Conservation (phyloP, 768 basidiomycete species). For the Psilocybe tampanensis region DNA sequence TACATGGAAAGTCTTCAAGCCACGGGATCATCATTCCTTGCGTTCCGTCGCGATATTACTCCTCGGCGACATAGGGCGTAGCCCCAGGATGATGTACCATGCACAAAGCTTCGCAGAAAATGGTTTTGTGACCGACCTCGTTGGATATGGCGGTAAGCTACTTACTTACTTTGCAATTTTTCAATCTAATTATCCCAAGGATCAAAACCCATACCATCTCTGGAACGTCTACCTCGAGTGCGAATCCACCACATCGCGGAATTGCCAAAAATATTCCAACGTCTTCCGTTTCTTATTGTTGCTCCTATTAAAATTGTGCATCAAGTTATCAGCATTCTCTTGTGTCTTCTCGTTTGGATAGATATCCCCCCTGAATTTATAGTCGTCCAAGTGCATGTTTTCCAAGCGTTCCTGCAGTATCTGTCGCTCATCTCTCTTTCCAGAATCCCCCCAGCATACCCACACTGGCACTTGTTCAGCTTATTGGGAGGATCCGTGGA, state of each 20-base stretch:
- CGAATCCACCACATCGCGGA: slow-evolving; percentile 69
- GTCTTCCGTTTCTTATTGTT: slow-evolving; percentile 66
- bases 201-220: slow-evolving; percentile 73
- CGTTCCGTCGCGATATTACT: slow-evolving; percentile 89
- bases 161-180: not conserved
- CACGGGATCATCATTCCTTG: slow-evolving; percentile 40
- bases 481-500: slow-evolving; percentile 66
- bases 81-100: slow-evolving; percentile 99
- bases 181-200: slow-evolving; percentile 44
- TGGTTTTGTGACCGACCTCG: slow-evolving; percentile 74
- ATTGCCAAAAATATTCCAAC: slow-evolving; percentile 54
- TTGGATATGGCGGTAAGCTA: slow-evolving; percentile 81
- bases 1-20: slow-evolving; percentile 34
- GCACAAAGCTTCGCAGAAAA: slow-evolving; percentile 87
- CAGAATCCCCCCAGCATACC: slow-evolving; percentile 98
- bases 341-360: slow-evolving; percentile 61
- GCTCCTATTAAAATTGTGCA: slow-evolving; percentile 82
- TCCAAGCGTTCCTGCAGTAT: not conserved
- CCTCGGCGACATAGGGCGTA: slow-evolving; percentile 93
- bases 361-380: slow-evolving; percentile 79
- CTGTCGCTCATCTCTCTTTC: not conserved
- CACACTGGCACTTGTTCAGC: slow-evolving; percentile 83
- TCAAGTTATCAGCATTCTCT: slow-evolving; percentile 67
- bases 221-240: slow-evolving; percentile 67
- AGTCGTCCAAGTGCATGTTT: slow-evolving; percentile 77